Percentiles rank a stretch among this genome's conserved stretches.
Conservation (phyloP, 2,329 filamentous ascomycete genomes). For the Dothiorella sarmentorum region DNA sequence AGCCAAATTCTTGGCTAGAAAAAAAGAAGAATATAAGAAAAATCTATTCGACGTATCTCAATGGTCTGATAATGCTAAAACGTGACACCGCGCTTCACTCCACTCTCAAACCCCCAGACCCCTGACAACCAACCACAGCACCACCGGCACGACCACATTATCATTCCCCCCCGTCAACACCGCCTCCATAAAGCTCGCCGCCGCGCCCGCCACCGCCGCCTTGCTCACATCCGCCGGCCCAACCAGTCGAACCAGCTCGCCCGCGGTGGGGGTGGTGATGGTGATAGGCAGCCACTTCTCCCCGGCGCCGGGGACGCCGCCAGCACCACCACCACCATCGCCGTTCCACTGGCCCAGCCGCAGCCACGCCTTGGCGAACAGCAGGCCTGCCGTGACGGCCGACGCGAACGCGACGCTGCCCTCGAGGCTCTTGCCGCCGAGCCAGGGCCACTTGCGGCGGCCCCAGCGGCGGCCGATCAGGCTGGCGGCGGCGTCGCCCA, state of each 20-base stretch:
- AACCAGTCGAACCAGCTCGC: slow-evolving; percentile 30
- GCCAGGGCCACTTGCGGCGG: slow-evolving; percentile 90
- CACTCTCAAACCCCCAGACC: slow-evolving; percentile 56
- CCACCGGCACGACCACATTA: slow-evolving; percentile 93
- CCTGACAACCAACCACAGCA: slow-evolving; percentile 88
- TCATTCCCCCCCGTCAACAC: slow-evolving; percentile 96
- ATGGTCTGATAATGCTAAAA: background rate
- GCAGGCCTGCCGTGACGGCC: slow-evolving; percentile 73
- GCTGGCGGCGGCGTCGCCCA: slow-evolving; percentile 91
- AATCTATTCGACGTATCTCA: too few species aligned
- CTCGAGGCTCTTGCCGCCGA: slow-evolving; percentile 91
- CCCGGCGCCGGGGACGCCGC: slow-evolving; percentile 2
- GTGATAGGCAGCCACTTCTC: too few species aligned
- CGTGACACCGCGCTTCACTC: background rate
- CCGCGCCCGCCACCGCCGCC: slow-evolving; percentile 66
- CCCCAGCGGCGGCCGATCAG: slow-evolving; percentile 85
- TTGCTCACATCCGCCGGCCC: slow-evolving; percentile 44
- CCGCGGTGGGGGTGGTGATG: too few species aligned
- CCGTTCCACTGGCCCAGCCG: slow-evolving; percentile 66
- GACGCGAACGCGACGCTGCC: slow-evolving; percentile 75
- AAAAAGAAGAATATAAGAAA: too few species aligned
- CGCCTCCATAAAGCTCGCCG: slow-evolving; percentile 89
- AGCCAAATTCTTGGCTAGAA: too few species aligned
- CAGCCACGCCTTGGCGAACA: slow-evolving; percentile 70
- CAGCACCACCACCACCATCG: slow-evolving; percentile 21